phyloP scores from a whole-genome alignment of 2,329 filamentous ascomycete species.

The Pseudogymnoascus sp. region DNA sequence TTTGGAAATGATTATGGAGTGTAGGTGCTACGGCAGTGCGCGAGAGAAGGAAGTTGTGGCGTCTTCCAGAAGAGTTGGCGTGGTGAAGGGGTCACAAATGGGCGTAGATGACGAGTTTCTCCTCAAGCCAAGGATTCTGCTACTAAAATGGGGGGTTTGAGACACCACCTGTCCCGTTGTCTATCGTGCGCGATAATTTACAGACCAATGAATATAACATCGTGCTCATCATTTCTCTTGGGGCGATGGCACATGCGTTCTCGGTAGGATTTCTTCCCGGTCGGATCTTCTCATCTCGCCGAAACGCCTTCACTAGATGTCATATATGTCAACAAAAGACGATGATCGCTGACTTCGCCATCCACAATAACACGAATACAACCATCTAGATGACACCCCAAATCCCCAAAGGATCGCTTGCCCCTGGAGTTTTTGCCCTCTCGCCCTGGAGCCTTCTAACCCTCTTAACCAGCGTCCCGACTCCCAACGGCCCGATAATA shows the following conservation, averaged over 20 bases:
- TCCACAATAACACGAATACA: neutral
- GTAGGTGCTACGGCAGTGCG: too few species aligned
- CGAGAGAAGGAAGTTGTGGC: neutral
- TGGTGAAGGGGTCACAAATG: neutral
- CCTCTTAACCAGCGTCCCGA: conserved; percentile 38
- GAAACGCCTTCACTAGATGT: neutral
- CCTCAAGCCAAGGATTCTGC: neutral
- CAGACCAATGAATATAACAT: neutral
- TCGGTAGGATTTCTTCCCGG: neutral
- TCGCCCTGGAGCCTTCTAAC: conserved; percentile 24
- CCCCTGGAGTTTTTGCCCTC: neutral
- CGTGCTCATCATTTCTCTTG: neutral
- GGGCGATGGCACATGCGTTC: neutral
- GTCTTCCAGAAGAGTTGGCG: too few species aligned
- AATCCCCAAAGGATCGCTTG: neutral
- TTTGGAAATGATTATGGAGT: too few species aligned
- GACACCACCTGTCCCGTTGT: neutral
- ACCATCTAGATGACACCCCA: neutral
- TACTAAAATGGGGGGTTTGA: neutral
- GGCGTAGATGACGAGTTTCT: neutral
- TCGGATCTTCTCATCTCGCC: neutral
- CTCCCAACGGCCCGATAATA: conserved; percentile 39
- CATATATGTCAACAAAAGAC: neutral
- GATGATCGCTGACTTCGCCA: neutral
- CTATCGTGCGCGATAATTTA: too few species aligned